Conservation (phyloP, 768 basidiomycete species). For the Leucocoprinus sp. region DNA sequence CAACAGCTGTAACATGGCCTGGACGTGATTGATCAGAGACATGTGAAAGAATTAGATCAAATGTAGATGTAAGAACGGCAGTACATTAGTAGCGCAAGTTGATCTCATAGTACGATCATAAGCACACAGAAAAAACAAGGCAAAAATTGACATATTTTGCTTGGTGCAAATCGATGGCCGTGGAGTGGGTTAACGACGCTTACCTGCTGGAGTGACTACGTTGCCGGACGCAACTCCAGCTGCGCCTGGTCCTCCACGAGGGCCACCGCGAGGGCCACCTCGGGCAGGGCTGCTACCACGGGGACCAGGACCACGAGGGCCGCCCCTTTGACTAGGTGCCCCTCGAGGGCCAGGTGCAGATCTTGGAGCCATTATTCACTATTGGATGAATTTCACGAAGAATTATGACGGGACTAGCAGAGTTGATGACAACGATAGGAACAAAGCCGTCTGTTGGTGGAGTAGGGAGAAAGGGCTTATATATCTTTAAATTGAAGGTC, state of each 20-base stretch:
- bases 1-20: conserved; percentile 22
- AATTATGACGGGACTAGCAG: conserved; percentile 6
- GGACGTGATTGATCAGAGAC: conserved; percentile 11
- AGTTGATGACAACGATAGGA: conserved; percentile 3
- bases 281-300: conserved; percentile 14
- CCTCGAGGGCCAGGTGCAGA: conserved; percentile 6
- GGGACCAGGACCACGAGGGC: conserved; percentile 8
- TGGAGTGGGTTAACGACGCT: conserved; percentile 15
- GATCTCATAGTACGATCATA: conserved; percentile 38
- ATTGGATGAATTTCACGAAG: neutral
- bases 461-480: neutral
- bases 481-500: neutral
- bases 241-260: conserved; percentile 19
- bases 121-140: conserved; percentile 21
- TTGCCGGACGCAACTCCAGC: conserved; percentile 15
- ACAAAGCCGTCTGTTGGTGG: conserved; percentile 1
- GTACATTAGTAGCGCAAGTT: conserved; percentile 20
- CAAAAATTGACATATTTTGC: conserved; percentile 31
- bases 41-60: neutral
- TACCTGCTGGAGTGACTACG: conserved; percentile 24
- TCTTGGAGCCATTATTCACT: conserved; percentile 3
- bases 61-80: neutral
- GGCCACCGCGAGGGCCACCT: conserved; percentile 17
- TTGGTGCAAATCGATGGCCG: conserved; percentile 14
- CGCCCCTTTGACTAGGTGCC: conserved; percentile 4